A percentile compares a stretch with the other conserved stretches of the same genome.
These are phyloP conservation scores for Ceratocystis harringtonii DNA, from an alignment of 2,329 filamentous ascomycete species.

Conservation along the genomic window DNA sequence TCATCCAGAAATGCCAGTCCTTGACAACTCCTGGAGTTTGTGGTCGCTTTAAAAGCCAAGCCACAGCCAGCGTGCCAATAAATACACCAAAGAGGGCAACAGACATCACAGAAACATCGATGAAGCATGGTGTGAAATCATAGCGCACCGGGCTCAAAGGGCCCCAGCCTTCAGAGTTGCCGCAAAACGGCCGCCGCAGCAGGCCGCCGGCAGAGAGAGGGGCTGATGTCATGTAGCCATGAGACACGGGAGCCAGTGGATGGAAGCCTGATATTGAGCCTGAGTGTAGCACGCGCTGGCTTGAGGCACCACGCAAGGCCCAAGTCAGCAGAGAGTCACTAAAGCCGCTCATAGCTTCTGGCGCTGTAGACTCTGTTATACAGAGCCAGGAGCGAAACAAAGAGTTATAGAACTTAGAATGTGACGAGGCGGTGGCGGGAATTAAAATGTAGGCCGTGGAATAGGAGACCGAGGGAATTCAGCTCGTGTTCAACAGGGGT, in stretches of 20 bases:
- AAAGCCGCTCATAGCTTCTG: slow-evolving; percentile 12
- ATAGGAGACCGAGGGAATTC: no score
- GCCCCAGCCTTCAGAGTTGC: slow-evolving; percentile 88
- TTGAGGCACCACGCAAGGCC: slow-evolving; percentile 18
- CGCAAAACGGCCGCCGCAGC: slow-evolving; percentile 60
- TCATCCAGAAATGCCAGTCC: slow-evolving; percentile 86
- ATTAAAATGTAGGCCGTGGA: no score
- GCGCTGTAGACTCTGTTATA: slow-evolving; percentile 3
- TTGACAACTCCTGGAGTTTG: slow-evolving; percentile 52
- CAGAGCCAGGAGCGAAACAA: neutral
- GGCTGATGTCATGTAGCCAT: slow-evolving; percentile 39
- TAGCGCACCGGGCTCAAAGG: slow-evolving; percentile 74
- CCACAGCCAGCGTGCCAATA: slow-evolving; percentile 60
- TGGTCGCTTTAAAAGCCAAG: slow-evolving; percentile 60
- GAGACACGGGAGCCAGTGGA: slow-evolving; percentile 32
- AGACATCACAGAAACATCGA: slow-evolving; percentile 72
- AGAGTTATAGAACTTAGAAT: neutral
- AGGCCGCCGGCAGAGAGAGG: slow-evolving; percentile 25
- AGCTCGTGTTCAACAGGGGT: no score
- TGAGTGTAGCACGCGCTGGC: slow-evolving; percentile 38
- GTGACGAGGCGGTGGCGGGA: neutral
- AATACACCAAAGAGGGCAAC: slow-evolving; percentile 70
- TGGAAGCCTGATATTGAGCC: slow-evolving; percentile 48
- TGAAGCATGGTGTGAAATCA: slow-evolving; percentile 94
- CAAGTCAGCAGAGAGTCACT: slow-evolving; percentile 15